Evolutionary conservation across 2,329 filamentous ascomycete genomes (phyloP).

Genomic region (Xylaria hypoxylon): DNA sequence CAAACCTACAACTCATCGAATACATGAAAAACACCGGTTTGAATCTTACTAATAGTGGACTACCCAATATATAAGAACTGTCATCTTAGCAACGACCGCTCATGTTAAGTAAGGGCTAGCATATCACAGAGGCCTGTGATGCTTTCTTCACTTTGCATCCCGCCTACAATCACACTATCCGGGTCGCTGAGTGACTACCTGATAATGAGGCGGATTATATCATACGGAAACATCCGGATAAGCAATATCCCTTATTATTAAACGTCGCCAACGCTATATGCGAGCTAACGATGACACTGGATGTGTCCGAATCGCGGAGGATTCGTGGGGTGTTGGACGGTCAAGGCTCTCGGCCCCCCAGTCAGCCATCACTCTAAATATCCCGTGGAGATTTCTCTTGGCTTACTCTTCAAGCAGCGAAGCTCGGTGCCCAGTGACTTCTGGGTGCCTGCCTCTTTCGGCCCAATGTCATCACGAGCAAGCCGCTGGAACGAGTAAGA

Average conservation of each 20-base stretch:
- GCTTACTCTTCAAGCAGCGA: conserved; percentile 38
- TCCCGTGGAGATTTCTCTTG: conserved; percentile 32
- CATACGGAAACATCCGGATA: conserved; percentile 13
- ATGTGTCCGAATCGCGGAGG: conserved; percentile 38
- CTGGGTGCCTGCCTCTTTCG: conserved; percentile 48
- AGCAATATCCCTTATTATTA: neutral
- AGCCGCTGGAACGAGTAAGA: conserved; percentile 46
- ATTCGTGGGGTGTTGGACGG: conserved; percentile 36
- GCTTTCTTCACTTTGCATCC: neutral
- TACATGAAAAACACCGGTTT: neutral
- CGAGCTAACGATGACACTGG: neutral
- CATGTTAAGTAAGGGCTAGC: neutral
- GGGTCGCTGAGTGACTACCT: neutral
- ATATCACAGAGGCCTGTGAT: neutral
- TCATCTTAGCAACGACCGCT: neutral
- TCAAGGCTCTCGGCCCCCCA: conserved; percentile 37
- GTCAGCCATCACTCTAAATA: conserved; percentile 34
- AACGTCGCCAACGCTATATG: conserved; percentile 33
- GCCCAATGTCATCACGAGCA: conserved; percentile 55
- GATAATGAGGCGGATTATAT: neutral
- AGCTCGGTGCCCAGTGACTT: conserved; percentile 29
- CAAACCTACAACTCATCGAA: neutral
- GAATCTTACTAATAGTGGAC: neutral
- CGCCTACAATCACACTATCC: neutral
- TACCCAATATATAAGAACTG: neutral